phyloP scores from a whole-genome alignment of 2,329 filamentous ascomycete genomes.

The Fusarium stilboides region DNA sequence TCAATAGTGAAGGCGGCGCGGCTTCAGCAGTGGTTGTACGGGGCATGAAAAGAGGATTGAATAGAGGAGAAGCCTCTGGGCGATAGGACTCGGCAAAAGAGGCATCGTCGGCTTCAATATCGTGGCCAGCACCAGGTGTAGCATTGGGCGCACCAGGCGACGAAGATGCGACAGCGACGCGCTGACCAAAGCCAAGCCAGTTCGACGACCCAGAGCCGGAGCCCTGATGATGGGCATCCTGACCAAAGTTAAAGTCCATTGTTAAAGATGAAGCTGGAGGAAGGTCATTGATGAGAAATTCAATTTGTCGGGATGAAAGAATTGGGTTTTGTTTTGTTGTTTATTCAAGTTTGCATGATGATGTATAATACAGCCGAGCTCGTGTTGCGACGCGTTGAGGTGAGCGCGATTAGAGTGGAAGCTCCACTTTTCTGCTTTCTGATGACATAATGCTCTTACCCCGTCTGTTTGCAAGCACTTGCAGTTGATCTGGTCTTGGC shows the following conservation, averaged over 20 bases:
- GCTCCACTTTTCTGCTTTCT: neutral
- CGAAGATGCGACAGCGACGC: conserved; percentile 32
- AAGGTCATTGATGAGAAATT: neutral
- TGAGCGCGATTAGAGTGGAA: conserved; percentile 10
- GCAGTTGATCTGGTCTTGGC: conserved; percentile 29
- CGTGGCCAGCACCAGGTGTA: conserved; percentile 19
- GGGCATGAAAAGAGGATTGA: conserved; percentile 38
- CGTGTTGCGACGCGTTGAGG: conserved; percentile 20
- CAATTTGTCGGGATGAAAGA: neutral
- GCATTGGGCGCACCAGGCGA: conserved; percentile 36
- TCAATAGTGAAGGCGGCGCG: conserved; percentile 14
- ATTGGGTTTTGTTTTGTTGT: conserved; percentile 29
- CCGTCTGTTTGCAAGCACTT: conserved; percentile 16
- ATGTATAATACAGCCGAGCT: conserved; percentile 8
- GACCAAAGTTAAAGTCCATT: conserved; percentile 44
- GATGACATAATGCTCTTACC: conserved; percentile 24
- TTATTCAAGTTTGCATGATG: conserved; percentile 25
- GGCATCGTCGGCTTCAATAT: conserved; percentile 30
- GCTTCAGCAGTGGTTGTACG: conserved; percentile 24
- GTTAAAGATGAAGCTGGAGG: neutral
- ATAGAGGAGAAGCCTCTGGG: conserved; percentile 45
- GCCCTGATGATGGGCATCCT: conserved; percentile 28
- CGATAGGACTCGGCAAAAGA: conserved; percentile 49
- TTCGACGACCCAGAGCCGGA: conserved; percentile 29
- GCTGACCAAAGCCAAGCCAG: conserved; percentile 43